A percentile compares a stretch with the other conserved stretches of the same genome.
Evolutionary conservation across 495 filamentous ascomycete genomes (phyloP).

Genomic region (Friedmanniomyces simplex): DNA sequence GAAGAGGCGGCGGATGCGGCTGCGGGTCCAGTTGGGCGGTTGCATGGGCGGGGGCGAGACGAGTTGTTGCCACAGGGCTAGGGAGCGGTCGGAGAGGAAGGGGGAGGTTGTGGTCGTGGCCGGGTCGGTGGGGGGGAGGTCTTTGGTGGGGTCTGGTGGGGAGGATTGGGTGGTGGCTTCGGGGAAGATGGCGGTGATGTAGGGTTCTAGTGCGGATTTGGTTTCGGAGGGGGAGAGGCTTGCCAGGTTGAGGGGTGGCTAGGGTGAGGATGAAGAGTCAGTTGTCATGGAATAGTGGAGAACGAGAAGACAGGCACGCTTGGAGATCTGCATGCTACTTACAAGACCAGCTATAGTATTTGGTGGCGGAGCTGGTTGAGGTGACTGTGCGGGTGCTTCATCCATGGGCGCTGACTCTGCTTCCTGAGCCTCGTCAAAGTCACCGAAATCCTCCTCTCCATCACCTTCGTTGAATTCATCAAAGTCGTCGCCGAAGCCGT

Average conservation of each 20-base stretch:
- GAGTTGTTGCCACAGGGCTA: constrained; percentile 93
- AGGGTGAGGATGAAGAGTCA: neutral
- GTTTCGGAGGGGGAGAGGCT: constrained; percentile 37
- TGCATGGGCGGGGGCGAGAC: constrained; percentile 88
- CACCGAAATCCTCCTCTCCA: constrained; percentile 69
- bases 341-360: constrained; percentile 26
- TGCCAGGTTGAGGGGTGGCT: constrained; percentile 68
- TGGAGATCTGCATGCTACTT: constrained; percentile 12
- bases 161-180: constrained; percentile 41
- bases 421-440: constrained; percentile 68
- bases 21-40: constrained; percentile 96
- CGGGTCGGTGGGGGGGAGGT: constrained; percentile 41
- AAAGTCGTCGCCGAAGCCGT: constrained; percentile 77
- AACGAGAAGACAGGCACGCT: neutral
- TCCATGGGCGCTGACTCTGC: constrained; percentile 17
- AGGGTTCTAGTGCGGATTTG: constrained; percentile 37
- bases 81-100: constrained; percentile 60
- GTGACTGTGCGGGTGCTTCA: constrained; percentile 30
- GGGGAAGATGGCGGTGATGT: constrained; percentile 50
- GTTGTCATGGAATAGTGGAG: neutral
- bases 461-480: constrained; percentile 88
- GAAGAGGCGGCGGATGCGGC: constrained; percentile 89
- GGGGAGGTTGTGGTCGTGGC: constrained; percentile 41
- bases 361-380: constrained; percentile 32
- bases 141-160: constrained; percentile 35